Evolutionary conservation across 345 rosid genomes (phyloP), one percentile per base, ranked within the genome.

Genomic region (Syzygium aqueum): DNA sequence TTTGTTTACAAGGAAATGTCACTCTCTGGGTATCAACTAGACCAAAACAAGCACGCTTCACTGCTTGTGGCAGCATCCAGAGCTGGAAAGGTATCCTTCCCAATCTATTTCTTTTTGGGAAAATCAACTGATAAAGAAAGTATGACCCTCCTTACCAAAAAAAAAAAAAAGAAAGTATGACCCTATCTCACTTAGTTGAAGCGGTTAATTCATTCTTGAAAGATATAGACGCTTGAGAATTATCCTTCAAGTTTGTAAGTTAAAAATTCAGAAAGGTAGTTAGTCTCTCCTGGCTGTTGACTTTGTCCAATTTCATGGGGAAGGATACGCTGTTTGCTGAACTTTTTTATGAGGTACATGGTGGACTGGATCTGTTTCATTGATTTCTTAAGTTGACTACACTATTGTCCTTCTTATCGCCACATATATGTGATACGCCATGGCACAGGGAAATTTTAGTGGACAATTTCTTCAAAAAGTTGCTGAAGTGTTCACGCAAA

Each of bases 1-100:
- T 91, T 91, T 89, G 95, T 96, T 80, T 97, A 97, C 91, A 95
- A 92, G 92, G 94, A 90, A 78, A 96, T 95, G 99, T 84, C 88
- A 82, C 94, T 96, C 77, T 92, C 93, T 53, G 96, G 98, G 53
- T 92, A 91, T 93, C 95, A 85, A 87, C 85, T 95, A 9, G 94
- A 95, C 91, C 99, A 95, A 92, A 91, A 90, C 84, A 97, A 94
- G 88, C 92, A 92, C 43, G 92, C 92, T 28, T 86, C 88, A 63
- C 88, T 94, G 89, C 94, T 97, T 28, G 90, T 96, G 89, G 92
- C 95, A 91, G 98, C 99, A 85, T 93, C 97, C 37, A 93, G 93
- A 92, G 94, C 94, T 83, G 98, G 99, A 87, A 96, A 97, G 98
- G 99, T 97, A 53, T 51, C 27, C 57, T 53, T 27, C 61, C 33